Conservation (phyloP, 1,284 basidiomycete species). For the Garcileccinum viscosum region DNA sequence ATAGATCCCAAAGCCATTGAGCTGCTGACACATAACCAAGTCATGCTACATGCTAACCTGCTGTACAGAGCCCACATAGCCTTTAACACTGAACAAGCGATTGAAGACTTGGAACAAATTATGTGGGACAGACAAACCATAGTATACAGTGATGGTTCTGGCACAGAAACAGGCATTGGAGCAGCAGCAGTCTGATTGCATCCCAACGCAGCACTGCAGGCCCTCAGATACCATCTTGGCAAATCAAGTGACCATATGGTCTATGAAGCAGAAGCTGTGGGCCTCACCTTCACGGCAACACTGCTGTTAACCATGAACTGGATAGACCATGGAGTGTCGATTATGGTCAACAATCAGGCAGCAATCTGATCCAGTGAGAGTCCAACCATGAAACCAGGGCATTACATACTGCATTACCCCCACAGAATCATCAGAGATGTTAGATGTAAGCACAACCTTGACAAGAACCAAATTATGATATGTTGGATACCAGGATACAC, state of each 20-base stretch:
- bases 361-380: neutral
- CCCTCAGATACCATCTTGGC: no score
- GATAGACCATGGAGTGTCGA: neutral
- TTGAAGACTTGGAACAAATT: neutral
- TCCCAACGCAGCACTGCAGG: accelerated
- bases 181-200: no score
- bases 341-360: neutral
- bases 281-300: no score
- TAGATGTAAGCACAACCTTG: neutral
- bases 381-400: neutral
- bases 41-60: neutral
- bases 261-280: no score
- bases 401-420: no score
- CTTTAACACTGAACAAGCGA: neutral
- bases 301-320: neutral
- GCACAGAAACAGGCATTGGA: neutral
- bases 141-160: neutral
- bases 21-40: neutral
- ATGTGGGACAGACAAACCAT: neutral
- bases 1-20: neutral
- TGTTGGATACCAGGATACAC: neutral
- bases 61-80: neutral
- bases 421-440: neutral
- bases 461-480: neutral
- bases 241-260: no score